Evolutionary conservation across 202 grass and related monocot species (phyloP).

Genomic region (Brachypodium distachyon): DNA sequence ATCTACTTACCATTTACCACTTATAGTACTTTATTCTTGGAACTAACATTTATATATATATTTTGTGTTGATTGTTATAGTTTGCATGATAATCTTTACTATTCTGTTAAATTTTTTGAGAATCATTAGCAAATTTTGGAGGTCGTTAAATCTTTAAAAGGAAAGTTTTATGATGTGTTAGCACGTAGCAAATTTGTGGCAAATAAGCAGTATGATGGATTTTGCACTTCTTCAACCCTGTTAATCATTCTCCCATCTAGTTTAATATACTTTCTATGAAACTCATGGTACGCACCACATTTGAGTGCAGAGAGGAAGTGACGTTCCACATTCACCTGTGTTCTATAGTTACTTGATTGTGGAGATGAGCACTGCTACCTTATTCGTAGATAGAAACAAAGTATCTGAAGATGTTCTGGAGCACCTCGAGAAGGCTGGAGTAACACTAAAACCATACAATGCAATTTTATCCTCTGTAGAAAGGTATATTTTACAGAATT

Average conservation of each 20-base stretch:
- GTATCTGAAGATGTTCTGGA: conserved; percentile 52
- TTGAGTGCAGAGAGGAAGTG: conserved; percentile 83
- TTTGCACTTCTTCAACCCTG: not conserved
- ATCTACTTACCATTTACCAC: not conserved
- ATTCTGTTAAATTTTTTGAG: not conserved
- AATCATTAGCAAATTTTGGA: not conserved
- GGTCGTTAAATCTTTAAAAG: not conserved
- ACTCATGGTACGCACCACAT: not conserved
- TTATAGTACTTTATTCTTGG: not conserved
- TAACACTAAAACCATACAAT: conserved; percentile 77
- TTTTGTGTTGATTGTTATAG: not conserved
- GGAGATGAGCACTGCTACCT: conserved; percentile 46
- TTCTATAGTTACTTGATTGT: conserved; percentile 91
- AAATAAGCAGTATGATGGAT: not conserved
- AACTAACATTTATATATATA: not conserved
- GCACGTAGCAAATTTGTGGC: not conserved
- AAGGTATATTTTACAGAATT: conserved; percentile 38
- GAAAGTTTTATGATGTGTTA: not conserved
- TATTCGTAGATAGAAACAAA: conserved; percentile 85
- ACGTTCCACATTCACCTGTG: conserved; percentile 88
- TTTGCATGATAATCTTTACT: not conserved
- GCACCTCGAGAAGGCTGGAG: conserved; percentile 59
- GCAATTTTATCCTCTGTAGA: conserved; percentile 62
- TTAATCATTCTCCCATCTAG: not conserved
- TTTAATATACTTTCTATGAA: conserved; percentile 2